Percentiles rank a stretch among this genome's conserved stretches.
Conservation (phyloP, 2,329 filamentous ascomycete genomes). For the Talaromyces sp. region DNA sequence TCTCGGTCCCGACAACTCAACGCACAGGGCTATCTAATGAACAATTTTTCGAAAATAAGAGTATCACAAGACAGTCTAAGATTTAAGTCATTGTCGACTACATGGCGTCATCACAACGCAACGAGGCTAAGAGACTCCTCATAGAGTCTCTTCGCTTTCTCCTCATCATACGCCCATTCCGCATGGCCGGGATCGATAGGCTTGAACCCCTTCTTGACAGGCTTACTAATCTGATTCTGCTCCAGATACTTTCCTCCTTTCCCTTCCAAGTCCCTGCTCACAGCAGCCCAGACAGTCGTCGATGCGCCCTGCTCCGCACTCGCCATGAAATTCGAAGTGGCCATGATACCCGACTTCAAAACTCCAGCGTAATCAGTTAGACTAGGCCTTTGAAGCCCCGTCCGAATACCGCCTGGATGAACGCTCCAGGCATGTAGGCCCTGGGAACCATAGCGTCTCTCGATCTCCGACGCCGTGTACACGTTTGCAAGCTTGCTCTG, state of each 20-base stretch:
- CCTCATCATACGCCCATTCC: constrained; percentile 17
- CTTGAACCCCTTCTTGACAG: neutral
- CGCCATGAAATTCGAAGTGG: constrained; percentile 14
- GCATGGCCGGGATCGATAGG: constrained; percentile 20
- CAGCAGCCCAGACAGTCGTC: constrained; percentile 29
- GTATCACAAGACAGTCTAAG: too few species aligned
- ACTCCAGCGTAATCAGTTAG: neutral
- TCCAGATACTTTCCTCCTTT: constrained; percentile 29
- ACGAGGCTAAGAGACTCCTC: constrained; percentile 11
- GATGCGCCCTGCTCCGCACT: constrained; percentile 26
- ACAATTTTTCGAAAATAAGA: too few species aligned
- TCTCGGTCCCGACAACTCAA: too few species aligned
- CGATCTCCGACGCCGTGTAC: neutral
- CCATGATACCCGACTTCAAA: neutral
- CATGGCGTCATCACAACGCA: neutral
- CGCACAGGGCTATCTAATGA: too few species aligned
- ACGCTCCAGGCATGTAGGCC: neutral
- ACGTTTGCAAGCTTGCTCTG: constrained; percentile 9
- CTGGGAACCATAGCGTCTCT: neutral
- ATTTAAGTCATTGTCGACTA: neutral
- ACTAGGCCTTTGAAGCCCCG: neutral
- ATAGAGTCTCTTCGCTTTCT: constrained; percentile 19
- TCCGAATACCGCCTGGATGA: neutral
- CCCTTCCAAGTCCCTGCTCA: constrained; percentile 26
- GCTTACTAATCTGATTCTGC: constrained; percentile 22